Conservation (phyloP, 768 basidiomycete species). For the Trametopsis cervina region DNA sequence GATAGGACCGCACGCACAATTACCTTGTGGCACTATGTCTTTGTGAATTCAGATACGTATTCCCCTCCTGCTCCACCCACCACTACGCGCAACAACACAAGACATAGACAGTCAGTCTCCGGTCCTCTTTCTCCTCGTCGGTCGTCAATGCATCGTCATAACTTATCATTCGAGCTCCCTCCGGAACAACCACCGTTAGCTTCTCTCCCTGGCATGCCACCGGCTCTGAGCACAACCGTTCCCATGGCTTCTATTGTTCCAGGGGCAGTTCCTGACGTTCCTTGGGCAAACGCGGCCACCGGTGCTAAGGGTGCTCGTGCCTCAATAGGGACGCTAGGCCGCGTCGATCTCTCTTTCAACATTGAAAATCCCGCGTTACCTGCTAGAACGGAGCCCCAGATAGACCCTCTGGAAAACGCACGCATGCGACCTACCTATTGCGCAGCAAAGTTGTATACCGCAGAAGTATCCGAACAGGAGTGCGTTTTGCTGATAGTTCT, state of each 20-base stretch:
- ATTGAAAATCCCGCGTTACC: slow-evolving; percentile 2
- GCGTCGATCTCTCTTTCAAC: slow-evolving; percentile 2
- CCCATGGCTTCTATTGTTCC: slow-evolving; percentile 39
- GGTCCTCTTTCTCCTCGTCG: slow-evolving; percentile 10
- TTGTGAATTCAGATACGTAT: slow-evolving; percentile 49
- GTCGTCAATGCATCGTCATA: slow-evolving; percentile 25
- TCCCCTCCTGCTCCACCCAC: slow-evolving; percentile 34
- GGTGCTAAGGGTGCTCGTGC: neutral
- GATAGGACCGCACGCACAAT: slow-evolving; percentile 45
- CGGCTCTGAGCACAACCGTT: slow-evolving; percentile 43
- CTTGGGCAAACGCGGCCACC: neutral
- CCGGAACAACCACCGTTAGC: slow-evolving; percentile 29
- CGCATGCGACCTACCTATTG: slow-evolving; percentile 65
- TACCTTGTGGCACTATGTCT: slow-evolving; percentile 69
- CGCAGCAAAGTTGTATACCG: slow-evolving; percentile 54
- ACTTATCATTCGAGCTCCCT: slow-evolving; percentile 5
- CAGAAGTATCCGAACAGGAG: slow-evolving; percentile 43
- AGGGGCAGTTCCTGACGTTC: slow-evolving; percentile 12
- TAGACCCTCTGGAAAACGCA: slow-evolving; percentile 16
- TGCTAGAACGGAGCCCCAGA: slow-evolving; percentile 1
- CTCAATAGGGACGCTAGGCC: neutral
- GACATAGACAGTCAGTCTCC: slow-evolving; percentile 17
- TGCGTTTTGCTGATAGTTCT: slow-evolving; percentile 24
- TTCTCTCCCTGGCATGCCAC: slow-evolving; percentile 45
- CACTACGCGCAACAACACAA: slow-evolving; percentile 16